Evolutionary conservation across 2,329 filamentous ascomycete genomes (phyloP), one percentile per base, ranked within the genome.

Genomic region (Pseudopithomyces maydicus): DNA sequence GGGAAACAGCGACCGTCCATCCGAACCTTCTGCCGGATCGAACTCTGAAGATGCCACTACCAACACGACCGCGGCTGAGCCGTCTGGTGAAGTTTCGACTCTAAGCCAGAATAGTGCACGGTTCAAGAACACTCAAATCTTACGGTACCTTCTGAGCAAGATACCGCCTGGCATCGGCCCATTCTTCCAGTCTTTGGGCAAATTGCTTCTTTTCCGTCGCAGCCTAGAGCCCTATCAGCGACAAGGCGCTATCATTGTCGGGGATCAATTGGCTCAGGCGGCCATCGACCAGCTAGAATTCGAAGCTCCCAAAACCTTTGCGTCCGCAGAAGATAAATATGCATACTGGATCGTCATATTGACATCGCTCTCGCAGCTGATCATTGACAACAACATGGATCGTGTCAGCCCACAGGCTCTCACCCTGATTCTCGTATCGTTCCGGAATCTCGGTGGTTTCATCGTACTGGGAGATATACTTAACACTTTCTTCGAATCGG

Each of bases 121-220:
- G 43, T 88, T 88, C 73, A 86, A 90, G 71, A 99, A 98, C 73
- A 92, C 89, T 39, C 87, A 90, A 70, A 88, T 86, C 12, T 81
- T 98, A 43, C 85, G 89, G 36, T 88, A 88, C 63, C 80, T 98
- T 11, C 82, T 98, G 12, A 89, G 90, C 67, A 88, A 91, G 33
- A 85, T 96, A 65, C 88, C 93, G 20, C 87, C 88, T 8, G 88
- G 89, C 2, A 89, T 93, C n/a, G 90, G 91, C 17, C 88, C 90
- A 0, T 90, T 98, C 65, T 90, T 97, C 71, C 91, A 96, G 69
- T 89, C 88, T 1, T 80, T 98, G 42, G 94, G 94, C 12, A 95
- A 92, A 74, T 86, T 90, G 15, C 80, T 98, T 20, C 82, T 96
- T 3, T 86, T 87, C 42, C 90, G 91, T 56, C 87, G 92, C 48